A percentile compares a stretch with the other conserved stretches of the same genome.
These are phyloP conservation scores for Penicillium sp. DNA, from an alignment of 2,329 filamentous ascomycete genomes.

Conservation along the genomic window DNA sequence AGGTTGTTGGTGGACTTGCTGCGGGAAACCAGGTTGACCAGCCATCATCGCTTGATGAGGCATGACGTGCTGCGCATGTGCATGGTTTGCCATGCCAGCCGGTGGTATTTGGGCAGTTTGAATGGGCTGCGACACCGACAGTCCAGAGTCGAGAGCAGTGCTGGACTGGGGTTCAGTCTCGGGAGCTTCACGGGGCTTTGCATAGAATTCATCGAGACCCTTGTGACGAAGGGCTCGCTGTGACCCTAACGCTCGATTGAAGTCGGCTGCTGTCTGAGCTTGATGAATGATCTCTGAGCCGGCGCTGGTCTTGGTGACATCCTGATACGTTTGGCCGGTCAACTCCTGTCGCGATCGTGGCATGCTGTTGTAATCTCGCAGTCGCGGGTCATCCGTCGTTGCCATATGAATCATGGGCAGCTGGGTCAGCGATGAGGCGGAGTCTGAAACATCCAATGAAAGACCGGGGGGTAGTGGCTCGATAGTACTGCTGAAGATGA, in stretches of 20 bases:
- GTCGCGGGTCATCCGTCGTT: constrained; percentile 71
- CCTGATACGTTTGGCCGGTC: constrained; percentile 81
- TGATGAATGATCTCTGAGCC: constrained; percentile 79
- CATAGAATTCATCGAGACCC: constrained; percentile 79
- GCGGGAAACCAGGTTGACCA: constrained; percentile 63
- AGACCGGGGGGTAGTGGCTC: constrained; percentile 66
- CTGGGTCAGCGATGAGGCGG: constrained; percentile 64
- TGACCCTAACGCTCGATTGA: constrained; percentile 78
- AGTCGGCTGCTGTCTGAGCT: constrained; percentile 84
- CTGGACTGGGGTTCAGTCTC: constrained; percentile 42
- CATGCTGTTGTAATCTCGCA: constrained; percentile 79
- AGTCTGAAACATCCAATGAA: constrained; percentile 64
- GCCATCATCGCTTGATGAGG: constrained; percentile 49
- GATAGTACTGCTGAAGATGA: constrained; percentile 80
- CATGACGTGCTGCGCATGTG: constrained; percentile 36
- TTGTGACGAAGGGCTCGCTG: constrained; percentile 76
- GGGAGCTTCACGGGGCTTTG: constrained; percentile 76
- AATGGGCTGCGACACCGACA: constrained; percentile 39
- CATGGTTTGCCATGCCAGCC: constrained; percentile 34
- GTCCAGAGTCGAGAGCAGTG: constrained; percentile 33
- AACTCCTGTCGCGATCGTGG: constrained; percentile 87
- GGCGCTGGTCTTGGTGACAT: constrained; percentile 73
- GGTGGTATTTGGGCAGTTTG: constrained; percentile 40
- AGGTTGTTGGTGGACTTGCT: constrained; percentile 67
- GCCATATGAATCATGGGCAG: constrained; percentile 82